A percentile compares a stretch with the other conserved stretches of the same genome.
These are phyloP conservation scores for Globisporangium yorkense DNA, from an alignment of 352 stramenopile genomes.

Conservation along the genomic window DNA sequence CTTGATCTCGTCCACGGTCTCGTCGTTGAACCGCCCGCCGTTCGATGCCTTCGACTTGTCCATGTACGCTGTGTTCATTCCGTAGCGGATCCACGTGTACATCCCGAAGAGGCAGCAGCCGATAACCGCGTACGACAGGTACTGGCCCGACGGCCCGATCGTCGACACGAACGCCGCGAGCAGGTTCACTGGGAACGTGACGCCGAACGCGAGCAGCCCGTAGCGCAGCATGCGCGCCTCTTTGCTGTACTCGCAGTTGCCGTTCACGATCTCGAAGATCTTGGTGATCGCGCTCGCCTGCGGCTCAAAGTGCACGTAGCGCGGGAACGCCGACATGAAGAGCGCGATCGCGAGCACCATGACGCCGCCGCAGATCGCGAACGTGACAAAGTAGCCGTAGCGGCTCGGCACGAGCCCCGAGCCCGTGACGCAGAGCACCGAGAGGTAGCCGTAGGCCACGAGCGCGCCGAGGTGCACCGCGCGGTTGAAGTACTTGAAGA, in stretches of 20 bases:
- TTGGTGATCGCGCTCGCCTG: conserved; percentile 71
- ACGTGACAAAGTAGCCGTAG: conserved; percentile 89
- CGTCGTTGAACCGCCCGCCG: conserved; percentile 71
- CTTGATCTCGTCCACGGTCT: conserved; percentile 83
- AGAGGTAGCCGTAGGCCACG: conserved; percentile 89
- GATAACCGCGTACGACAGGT: conserved; percentile 68
- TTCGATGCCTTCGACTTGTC: conserved; percentile 84
- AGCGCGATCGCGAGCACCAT: conserved; percentile 78
- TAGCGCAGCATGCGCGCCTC: conserved; percentile 77
- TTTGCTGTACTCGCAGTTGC: conserved; percentile 76
- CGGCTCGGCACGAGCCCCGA: conserved; percentile 56
- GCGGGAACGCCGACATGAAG: conserved; percentile 45
- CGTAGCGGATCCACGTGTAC: conserved; percentile 81
- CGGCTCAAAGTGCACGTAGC: conserved; percentile 74
- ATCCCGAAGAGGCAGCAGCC: conserved; percentile 66
- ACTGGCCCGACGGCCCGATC: conserved; percentile 42
- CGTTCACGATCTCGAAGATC: conserved; percentile 62
- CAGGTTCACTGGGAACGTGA: conserved; percentile 69
- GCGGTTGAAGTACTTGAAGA: conserved; percentile 92
- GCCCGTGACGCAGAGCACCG: conserved; percentile 85
- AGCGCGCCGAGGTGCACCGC: conserved; percentile 89
- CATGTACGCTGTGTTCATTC: conserved; percentile 76
- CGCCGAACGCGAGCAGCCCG: conserved; percentile 51
- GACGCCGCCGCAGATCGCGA: conserved; percentile 72
- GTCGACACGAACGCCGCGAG: conserved; percentile 67